Evolutionary conservation across 177 flowering plant genomes (phyloP), one percentile per base, ranked within the genome.

Genomic region (Vitis hybrid): DNA sequence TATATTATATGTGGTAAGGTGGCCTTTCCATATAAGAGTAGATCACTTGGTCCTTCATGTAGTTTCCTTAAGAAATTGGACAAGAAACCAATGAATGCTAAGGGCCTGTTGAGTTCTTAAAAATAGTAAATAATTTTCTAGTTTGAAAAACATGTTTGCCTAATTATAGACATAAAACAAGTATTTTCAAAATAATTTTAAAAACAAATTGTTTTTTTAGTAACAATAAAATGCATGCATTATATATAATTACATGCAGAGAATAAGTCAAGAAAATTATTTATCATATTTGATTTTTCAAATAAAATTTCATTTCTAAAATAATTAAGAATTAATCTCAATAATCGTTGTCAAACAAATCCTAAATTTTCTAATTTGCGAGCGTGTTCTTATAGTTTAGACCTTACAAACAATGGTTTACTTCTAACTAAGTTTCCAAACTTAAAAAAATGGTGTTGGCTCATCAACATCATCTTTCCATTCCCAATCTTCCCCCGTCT

Each of bases 381-480:
- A 50, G 14, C 0, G 9, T 2, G 2, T 64, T 56, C 18, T 18
- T 18, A 5, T 7, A 3, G 50, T 12, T 5, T 50, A 23, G 17
- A 54, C 13, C 61, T 26, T 23, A 9, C 10, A 21, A 62, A 55
- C 59, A 70, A 45, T 40, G 57, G 4, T 50, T 17, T 13, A 45
- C 14, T 48, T 45, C 32, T 13, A 30, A 3, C n/a, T 14, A 14
- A 18, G 15, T 51, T 66, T 72, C 57, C 66, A 21, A 66, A 19
- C 19, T 6, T 12, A 32, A 56, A 40, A 40, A 7, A 15, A 32
- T 72, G 19, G 66, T 61, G 62, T 67, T 62, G 57, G 57, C 62
- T 62, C 50, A 67, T 67, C 71, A 45, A 54, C 70, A 54, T 62
- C 67, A 55, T 30, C 15, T 55, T 40, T 70, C n/a, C 2, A 12